Percentiles rank a stretch among this genome's conserved stretches.
phyloP scores from a whole-genome alignment of 2,329 filamentous ascomycete species.

The Fusarium luffae region DNA sequence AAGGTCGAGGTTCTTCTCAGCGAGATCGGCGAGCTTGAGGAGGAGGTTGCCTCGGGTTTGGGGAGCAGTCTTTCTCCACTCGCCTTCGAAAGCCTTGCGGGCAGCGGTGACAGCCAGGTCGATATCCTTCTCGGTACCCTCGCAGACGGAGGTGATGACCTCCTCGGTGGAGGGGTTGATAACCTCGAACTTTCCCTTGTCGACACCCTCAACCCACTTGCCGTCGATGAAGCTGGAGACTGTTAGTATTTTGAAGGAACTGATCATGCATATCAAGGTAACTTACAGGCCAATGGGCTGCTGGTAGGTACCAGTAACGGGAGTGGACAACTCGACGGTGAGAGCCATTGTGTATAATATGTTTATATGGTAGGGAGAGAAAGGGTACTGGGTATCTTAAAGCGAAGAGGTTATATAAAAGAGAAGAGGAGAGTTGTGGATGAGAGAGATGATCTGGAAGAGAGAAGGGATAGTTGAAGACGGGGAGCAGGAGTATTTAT shows the following conservation, averaged over 20 bases:
- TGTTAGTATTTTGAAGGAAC: constrained; percentile 35
- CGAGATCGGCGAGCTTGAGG: constrained; percentile 80
- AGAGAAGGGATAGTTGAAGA: constrained; percentile 27
- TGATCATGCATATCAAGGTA: neutral
- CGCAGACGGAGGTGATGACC: constrained; percentile 83
- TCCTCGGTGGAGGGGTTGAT: constrained; percentile 90
- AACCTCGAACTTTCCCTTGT: constrained; percentile 92
- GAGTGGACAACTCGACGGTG: constrained; percentile 74
- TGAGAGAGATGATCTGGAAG: constrained; percentile 42
- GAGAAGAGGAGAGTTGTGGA: constrained; percentile 19
- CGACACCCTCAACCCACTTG: constrained; percentile 81
- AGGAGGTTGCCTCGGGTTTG: constrained; percentile 76
- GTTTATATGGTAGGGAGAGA: constrained; percentile 6
- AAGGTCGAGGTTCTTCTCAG: constrained; percentile 80
- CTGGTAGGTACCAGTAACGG: constrained; percentile 68
- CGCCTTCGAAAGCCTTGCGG: constrained; percentile 83
- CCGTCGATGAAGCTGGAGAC: constrained; percentile 85
- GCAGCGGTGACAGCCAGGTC: constrained; percentile 85
- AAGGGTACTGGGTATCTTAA: constrained; percentile 41
- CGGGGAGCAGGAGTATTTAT: constrained; percentile 45
- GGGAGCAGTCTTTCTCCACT: constrained; percentile 76
- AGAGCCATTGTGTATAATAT: constrained; percentile 49
- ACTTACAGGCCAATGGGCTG: constrained; percentile 72
- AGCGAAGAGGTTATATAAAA: constrained; percentile 26
- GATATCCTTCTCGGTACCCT: constrained; percentile 89